Conservation (phyloP, 257 asterid species). For the Paraleonurus japonicus region DNA sequence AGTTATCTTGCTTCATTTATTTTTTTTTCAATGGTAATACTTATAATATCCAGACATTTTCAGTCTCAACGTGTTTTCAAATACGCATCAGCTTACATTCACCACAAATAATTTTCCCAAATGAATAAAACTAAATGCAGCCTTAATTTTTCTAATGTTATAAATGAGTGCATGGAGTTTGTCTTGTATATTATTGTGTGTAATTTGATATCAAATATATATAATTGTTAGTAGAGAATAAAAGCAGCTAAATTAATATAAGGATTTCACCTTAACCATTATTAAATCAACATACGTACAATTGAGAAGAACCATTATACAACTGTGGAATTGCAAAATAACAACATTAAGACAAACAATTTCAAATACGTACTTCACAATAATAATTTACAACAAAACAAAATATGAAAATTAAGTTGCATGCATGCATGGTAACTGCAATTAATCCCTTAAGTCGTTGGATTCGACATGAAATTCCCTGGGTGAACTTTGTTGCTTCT, state of each 20-base stretch:
- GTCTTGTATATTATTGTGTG: neutral
- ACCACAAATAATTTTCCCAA: neutral
- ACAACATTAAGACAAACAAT: neutral
- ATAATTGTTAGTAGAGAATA: no score
- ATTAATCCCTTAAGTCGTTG: constrained; percentile 12
- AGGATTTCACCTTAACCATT: no score
- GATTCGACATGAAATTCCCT: constrained; percentile 19
- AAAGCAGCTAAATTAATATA: no score
- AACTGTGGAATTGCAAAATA: neutral
- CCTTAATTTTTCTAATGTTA: neutral
- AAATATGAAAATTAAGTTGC: neutral
- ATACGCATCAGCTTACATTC: neutral
- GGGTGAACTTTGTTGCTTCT: constrained; percentile 42
- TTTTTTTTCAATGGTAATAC: neutral
- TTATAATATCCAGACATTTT: neutral
- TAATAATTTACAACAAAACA: neutral
- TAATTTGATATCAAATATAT: no score
- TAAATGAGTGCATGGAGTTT: neutral
- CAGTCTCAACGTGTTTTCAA: neutral
- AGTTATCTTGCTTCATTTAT: neutral
- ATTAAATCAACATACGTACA: neutral
- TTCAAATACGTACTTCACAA: neutral
- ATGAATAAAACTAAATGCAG: neutral
- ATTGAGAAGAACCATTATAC: neutral
- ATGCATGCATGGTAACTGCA: neutral